A percentile compares a stretch with the other conserved stretches of the same genome.
phyloP scores from a whole-genome alignment of 768 basidiomycete genomes.

The Amylocystis lapponica region DNA sequence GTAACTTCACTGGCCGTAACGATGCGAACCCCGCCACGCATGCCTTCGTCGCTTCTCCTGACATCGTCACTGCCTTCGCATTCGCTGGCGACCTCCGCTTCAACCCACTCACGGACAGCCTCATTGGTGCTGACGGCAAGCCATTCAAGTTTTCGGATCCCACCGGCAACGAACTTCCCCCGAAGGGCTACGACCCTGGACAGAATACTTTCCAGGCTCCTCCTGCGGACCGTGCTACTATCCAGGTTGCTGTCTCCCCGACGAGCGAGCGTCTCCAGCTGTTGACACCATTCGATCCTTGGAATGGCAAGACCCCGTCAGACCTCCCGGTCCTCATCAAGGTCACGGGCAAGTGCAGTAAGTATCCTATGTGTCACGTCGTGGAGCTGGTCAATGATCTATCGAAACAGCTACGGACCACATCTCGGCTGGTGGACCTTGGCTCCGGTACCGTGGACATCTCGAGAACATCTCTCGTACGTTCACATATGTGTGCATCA shows the following conservation, averaged over 20 bases:
- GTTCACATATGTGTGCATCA: constrained; percentile 21
- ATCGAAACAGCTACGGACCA: constrained; percentile 72
- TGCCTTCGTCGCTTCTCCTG: constrained; percentile 90
- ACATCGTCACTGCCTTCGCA: constrained; percentile 94
- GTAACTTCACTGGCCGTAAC: constrained; percentile 99
- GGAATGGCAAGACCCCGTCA: constrained; percentile 89
- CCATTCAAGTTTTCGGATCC: constrained; percentile 96
- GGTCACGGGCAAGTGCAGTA: constrained; percentile 98
- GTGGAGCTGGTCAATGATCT: constrained; percentile 3
- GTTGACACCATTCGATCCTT: constrained; percentile 81
- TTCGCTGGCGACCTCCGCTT: constrained; percentile 93
- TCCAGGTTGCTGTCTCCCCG: constrained; percentile 83
- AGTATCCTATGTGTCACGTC: constrained; percentile 27
- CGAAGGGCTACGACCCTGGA: constrained; percentile 93
- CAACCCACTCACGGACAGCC: constrained; percentile 91
- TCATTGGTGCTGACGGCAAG: constrained; percentile 89
- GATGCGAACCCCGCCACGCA: constrained; percentile 99
- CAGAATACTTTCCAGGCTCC: constrained; percentile 97
- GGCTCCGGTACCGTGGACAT: constrained; percentile 99
- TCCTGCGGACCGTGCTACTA: constrained; percentile 75
- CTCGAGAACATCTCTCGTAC: constrained; percentile 94
- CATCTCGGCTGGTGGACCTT: constrained; percentile 96
- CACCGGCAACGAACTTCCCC: constrained; percentile 86
- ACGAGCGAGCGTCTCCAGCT: constrained; percentile 88
- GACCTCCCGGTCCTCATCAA: constrained; percentile 96